These are phyloP conservation scores for Cladosporium sp. DNA, from an alignment of 2,329 filamentous ascomycete genomes.

Conservation along the genomic window DNA sequence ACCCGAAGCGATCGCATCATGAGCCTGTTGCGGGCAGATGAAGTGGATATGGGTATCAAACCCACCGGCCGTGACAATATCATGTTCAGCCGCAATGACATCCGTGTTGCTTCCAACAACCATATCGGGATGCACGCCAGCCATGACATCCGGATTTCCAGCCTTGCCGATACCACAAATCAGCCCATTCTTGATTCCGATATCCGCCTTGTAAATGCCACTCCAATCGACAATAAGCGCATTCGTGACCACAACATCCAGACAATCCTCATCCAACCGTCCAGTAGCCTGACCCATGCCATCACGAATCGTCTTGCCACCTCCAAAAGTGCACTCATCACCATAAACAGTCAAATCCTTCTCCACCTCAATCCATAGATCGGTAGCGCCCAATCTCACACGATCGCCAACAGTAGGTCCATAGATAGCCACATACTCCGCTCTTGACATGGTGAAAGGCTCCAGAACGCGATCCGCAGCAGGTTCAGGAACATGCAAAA, in stretches of 20 bases:
- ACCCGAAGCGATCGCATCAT: slow-evolving; percentile 77
- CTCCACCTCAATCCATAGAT: slow-evolving; percentile 88
- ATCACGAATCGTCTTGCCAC: slow-evolving; percentile 87
- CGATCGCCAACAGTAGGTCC: slow-evolving; percentile 84
- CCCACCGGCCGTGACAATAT: slow-evolving; percentile 85
- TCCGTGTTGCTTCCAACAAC: slow-evolving; percentile 84
- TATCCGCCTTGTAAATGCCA: slow-evolving; percentile 94
- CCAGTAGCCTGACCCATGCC: slow-evolving; percentile 93
- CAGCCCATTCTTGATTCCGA: slow-evolving; percentile 80
- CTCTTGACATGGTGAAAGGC: slow-evolving; percentile 66
- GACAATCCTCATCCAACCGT: slow-evolving; percentile 61
- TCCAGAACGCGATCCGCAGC: slow-evolving; percentile 52
- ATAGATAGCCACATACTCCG: slow-evolving; percentile 82
- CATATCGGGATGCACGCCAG: slow-evolving; percentile 72
- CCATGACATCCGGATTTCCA: slow-evolving; percentile 96
- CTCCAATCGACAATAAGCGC: slow-evolving; percentile 86
- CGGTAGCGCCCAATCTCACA: slow-evolving; percentile 75
- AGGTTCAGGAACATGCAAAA: slow-evolving; percentile 70
- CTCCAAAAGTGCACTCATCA: slow-evolving; percentile 92
- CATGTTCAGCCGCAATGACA: slow-evolving; percentile 83
- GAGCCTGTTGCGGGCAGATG: slow-evolving; percentile 87
- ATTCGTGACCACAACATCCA: slow-evolving; percentile 86
- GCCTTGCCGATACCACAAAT: slow-evolving; percentile 92
- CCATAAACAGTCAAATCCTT: slow-evolving; percentile 79
- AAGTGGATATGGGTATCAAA: slow-evolving; percentile 90